Conservation (phyloP, 106 monocot genomes). For the Dioscorea zingiberensis region DNA sequence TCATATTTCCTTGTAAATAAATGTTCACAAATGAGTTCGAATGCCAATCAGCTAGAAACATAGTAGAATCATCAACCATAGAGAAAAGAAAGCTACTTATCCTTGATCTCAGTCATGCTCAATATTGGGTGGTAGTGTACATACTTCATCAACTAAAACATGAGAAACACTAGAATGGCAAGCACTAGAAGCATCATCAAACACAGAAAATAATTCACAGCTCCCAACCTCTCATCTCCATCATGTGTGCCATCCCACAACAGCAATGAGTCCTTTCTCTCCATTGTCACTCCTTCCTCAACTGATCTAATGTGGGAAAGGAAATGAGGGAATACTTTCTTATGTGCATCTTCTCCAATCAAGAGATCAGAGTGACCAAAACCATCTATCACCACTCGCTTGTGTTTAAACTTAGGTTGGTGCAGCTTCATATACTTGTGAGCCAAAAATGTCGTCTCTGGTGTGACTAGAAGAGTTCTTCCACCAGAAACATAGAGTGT, state of each 20-base stretch:
- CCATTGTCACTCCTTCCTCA: conserved; percentile 9
- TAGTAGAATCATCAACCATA: neutral
- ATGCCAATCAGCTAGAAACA: too few species aligned
- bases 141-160: too few species aligned
- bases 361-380: conserved; percentile 43
- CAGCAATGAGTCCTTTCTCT: neutral
- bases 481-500: conserved; percentile 33
- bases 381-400: conserved; percentile 27
- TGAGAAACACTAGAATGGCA: too few species aligned
- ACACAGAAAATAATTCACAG: neutral
- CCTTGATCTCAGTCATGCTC: too few species aligned
- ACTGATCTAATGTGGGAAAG: conserved; percentile 23
- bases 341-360: conserved; percentile 25
- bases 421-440: conserved; percentile 32
- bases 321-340: conserved; percentile 30
- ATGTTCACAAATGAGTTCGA: too few species aligned
- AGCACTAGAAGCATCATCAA: neutral
- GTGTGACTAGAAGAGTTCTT: conserved; percentile 23
- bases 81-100: too few species aligned
- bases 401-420: conserved; percentile 26
- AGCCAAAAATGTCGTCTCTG: conserved; percentile 23
- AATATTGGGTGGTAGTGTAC: too few species aligned
- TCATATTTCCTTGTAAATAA: too few species aligned
- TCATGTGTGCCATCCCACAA: conserved; percentile 22
- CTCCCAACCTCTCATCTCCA: neutral